Base-by-base conservation (phyloP, 305 asterid genomes). In the Rubia tinctorum region DNA sequence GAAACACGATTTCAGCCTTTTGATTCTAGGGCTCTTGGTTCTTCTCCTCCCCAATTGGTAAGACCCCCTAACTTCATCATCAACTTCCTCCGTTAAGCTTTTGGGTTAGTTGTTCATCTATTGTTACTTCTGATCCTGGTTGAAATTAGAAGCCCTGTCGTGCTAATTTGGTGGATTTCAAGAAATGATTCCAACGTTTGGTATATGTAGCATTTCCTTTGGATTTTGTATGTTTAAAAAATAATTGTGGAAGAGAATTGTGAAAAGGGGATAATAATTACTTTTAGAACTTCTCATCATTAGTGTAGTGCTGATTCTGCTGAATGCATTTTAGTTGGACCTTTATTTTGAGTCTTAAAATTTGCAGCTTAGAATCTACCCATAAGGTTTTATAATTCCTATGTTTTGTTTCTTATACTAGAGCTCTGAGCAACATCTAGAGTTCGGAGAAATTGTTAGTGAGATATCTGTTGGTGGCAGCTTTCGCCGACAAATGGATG, bases 1-100 rank as follows among this genome's bases (percentile, higher is more conserved):
- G 73, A 49, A 25, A 45, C 30, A 64, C 74, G 49, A 66, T 68
- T 78, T 71, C 37, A 30, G 66, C 58, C 66, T 27, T 65, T 65
- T 65, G 66, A 59, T 73, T 49, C 56, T 65, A 73, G 80, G 86
- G 80, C 67, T 81, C 59, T 71, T 70, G 69, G 65, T 71, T 43
- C 74, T 17, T 43, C 74, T n/a, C 34, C 71, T 56, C 55, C 70
- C 72, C 69, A 43, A 76, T 70, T 55, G 89, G 79, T 83, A 82
- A 53, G 34, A n/a, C 49, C 43, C 27, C 64, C 67, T 64, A 20
- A 22, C 68, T 63, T 34, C 34, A 30, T 30, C 34, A 30, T 30
- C 34, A 30, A 30, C 34, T 30, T 30, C 34, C 34, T 47, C 53
- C 4, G 13, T 51, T 15, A 53, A 63, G 45, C 23, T 37, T 63